Evolutionary conservation across 371 early-diverging fungal species (phyloP).

Genomic region (Coemansia sp.): DNA sequence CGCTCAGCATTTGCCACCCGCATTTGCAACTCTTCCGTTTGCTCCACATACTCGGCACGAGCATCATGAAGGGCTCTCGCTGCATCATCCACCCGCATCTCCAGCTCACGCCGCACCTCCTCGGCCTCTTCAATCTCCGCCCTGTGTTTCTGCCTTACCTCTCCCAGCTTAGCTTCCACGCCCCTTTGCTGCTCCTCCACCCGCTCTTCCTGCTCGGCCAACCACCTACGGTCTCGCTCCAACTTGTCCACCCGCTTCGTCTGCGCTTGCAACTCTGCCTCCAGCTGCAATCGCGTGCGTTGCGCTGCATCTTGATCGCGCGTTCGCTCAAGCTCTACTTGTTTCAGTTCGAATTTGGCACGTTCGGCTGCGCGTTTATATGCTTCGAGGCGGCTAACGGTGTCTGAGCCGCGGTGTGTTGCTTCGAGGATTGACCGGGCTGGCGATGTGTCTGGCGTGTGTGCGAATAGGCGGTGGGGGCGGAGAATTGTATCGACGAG

Average conservation of each 20-base stretch:
- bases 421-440: constrained; percentile 30
- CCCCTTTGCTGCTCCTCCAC: constrained; percentile 17
- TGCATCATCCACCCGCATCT: constrained; percentile 19
- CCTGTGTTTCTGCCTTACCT: constrained; percentile 18
- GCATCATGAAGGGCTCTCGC: not conserved
- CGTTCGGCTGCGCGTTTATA: constrained; percentile 24
- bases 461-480: constrained; percentile 27
- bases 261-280: constrained; percentile 24
- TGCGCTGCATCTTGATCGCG: constrained; percentile 31
- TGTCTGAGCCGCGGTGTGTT: constrained; percentile 8
- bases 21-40: constrained; percentile 5
- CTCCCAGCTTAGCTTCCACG: constrained; percentile 24
- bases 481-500: constrained; percentile 16
- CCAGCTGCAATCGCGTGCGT: constrained; percentile 16
- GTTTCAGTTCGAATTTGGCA: constrained; percentile 40
- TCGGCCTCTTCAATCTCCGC: constrained; percentile 5
- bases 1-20: constrained; percentile 28
- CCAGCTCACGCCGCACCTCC: not conserved
- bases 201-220: constrained; percentile 52
- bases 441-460: constrained; percentile 11
- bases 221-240: constrained; percentile 54
- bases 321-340: constrained; percentile 34
- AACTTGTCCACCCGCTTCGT: constrained; percentile 47
- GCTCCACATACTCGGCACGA: constrained; percentile 13
- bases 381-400: constrained; percentile 9